Evolutionary conservation across 306 rosid genomes (phyloP).

Genomic region (Quercus ilex): DNA sequence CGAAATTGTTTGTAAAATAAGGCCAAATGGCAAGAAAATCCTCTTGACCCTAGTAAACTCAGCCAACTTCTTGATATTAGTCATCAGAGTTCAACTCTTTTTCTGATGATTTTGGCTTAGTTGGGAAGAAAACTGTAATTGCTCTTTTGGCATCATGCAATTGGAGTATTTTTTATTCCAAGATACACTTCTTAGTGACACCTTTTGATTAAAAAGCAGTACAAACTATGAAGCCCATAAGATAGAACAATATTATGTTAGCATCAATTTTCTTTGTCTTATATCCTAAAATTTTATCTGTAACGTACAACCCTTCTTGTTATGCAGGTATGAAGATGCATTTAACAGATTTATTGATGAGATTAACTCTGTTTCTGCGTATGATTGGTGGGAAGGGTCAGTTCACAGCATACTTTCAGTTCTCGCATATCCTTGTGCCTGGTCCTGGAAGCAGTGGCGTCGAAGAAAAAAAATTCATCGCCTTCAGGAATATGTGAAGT

Average conservation of each 20-base stretch:
- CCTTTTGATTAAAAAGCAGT: background rate
- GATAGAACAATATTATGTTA: background rate
- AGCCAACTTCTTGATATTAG: background rate
- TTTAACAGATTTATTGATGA: constrained; percentile 96
- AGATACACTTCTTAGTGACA: background rate
- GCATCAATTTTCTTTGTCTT: constrained; percentile 7
- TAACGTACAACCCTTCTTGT: constrained; percentile 24
- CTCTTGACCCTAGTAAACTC: background rate
- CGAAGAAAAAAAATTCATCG: constrained; percentile 77
- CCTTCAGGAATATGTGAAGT: constrained; percentile 93
- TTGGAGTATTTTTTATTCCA: background rate
- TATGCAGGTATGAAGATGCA: constrained; percentile 88
- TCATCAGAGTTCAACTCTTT: background rate
- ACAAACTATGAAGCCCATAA: background rate
- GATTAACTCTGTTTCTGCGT: constrained; percentile 89
- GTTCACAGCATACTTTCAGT: constrained; percentile 92
- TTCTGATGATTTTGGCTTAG: background rate
- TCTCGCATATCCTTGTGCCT: constrained; percentile 95
- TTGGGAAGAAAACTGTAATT: background rate
- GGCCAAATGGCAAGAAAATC: no score
- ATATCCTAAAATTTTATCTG: background rate
- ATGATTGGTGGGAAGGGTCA: constrained; percentile 99
- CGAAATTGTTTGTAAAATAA: no score
- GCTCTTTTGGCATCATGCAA: background rate
- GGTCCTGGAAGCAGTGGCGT: constrained; percentile 99